Evolutionary conservation across 108 stramenopile genomes (phyloP).

Genomic region (Skeletonema tropicum): DNA sequence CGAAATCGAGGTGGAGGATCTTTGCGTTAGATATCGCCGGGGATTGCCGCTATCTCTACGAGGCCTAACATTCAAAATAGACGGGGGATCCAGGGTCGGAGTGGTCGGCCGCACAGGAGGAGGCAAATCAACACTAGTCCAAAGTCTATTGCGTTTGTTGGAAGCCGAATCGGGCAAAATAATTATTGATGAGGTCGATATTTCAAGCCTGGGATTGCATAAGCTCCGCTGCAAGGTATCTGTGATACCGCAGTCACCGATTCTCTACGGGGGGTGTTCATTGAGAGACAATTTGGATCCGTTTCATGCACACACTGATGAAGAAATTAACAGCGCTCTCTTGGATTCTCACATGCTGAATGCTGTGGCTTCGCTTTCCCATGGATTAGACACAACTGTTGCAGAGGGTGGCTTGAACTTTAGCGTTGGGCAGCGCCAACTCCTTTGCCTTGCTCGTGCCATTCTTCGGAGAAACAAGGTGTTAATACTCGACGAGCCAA

Average conservation of each 20-base stretch:
- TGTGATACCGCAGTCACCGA: conserved; percentile 95
- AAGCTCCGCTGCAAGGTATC: conserved; percentile 81
- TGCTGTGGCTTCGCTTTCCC: conserved; percentile 63
- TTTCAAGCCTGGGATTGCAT: conserved; percentile 79
- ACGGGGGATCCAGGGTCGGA: conserved; percentile 73
- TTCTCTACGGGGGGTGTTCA: conserved; percentile 90
- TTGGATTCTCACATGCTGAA: conserved; percentile 75
- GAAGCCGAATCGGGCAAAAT: conserved; percentile 85
- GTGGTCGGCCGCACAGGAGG: conserved; percentile 78
- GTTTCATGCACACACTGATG: conserved; percentile 59
- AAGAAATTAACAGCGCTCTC: conserved; percentile 59
- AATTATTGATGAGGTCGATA: conserved; percentile 87
- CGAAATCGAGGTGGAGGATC: conserved; percentile 58
- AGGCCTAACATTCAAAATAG: conserved; percentile 65
- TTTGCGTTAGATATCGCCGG: conserved; percentile 81
- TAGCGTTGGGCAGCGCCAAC: conserved; percentile 91
- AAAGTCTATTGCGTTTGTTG: conserved; percentile 77
- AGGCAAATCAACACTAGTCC: conserved; percentile 77
- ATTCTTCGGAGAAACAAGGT: conserved; percentile 81
- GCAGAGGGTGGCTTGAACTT: conserved; percentile 94
- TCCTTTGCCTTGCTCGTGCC: conserved; percentile 94
- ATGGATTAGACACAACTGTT: conserved; percentile 74
- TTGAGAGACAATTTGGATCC: conserved; percentile 96
- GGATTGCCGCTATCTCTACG: conserved; percentile 74
- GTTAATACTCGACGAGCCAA: conserved; percentile 92